Percentiles rank a stretch among this genome's conserved stretches.
Conservation (phyloP, 1,284 basidiomycete genomes). For the Cryptococcus sp. region DNA sequence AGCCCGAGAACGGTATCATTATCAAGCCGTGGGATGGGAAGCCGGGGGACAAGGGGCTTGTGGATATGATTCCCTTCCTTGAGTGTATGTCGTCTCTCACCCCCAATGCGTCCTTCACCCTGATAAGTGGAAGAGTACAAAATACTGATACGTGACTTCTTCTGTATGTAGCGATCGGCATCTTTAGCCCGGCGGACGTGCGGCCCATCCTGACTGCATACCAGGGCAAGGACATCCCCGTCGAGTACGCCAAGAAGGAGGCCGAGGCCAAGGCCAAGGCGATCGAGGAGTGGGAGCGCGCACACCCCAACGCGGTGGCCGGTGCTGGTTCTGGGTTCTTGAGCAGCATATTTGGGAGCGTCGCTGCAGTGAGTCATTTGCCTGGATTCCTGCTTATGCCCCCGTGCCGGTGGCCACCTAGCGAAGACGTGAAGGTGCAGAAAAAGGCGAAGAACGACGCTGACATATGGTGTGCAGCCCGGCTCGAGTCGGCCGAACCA, state of each 20-base stretch:
- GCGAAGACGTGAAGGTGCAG: too few species aligned
- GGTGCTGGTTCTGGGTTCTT: constrained; percentile 51
- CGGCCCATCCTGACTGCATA: constrained; percentile 83
- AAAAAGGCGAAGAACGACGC: neutral
- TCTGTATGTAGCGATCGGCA: constrained; percentile 72
- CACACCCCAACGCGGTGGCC: constrained; percentile 49
- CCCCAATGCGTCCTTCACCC: neutral
- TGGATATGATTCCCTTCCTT: constrained; percentile 93
- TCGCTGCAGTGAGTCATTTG: constrained; percentile 46
- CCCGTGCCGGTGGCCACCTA: too few species aligned
- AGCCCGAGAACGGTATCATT: constrained; percentile 87
- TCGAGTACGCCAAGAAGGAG: constrained; percentile 85
- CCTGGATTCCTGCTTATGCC: too few species aligned
- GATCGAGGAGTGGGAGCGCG: constrained; percentile 76
- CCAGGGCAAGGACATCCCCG: constrained; percentile 77
- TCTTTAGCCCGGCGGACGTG: constrained; percentile 80
- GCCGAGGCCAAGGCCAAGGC: constrained; percentile 72
- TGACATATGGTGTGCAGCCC: constrained; percentile 14
- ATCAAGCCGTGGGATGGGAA: constrained; percentile 86
- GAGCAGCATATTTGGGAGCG: constrained; percentile 60
- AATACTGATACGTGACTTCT: neutral
- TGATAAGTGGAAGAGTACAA: neutral
- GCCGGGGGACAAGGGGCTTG: constrained; percentile 69
- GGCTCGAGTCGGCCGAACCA: constrained; percentile 44
- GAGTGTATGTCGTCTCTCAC: constrained; percentile 69